A percentile compares a stretch with the other conserved stretches of the same genome.
Conservation (phyloP, 2,329 filamentous ascomycete species). For the Colletotrichum tropicale region DNA sequence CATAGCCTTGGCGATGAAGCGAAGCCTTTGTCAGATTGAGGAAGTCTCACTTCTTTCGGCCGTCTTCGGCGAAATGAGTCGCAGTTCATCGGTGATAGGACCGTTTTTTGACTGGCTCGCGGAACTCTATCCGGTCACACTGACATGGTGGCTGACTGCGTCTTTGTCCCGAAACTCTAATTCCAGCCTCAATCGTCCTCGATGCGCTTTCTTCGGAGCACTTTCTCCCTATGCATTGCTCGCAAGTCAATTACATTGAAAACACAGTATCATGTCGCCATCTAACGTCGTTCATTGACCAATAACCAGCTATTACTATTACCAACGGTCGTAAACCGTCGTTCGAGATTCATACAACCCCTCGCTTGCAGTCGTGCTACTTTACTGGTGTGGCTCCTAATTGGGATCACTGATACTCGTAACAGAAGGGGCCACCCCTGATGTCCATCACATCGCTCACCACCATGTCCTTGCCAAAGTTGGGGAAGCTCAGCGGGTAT, state of each 20-base stretch:
- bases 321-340: no score
- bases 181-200: background rate
- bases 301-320: no score
- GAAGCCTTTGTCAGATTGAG: background rate
- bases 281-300: no score
- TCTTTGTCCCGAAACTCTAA: background rate
- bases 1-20: background rate
- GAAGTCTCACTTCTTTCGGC: background rate
- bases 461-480: background rate
- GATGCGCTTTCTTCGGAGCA: no score
- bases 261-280: no score
- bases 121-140: background rate
- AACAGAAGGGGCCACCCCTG: slow-evolving; percentile 22
- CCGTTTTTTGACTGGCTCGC: background rate
- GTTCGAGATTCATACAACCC: no score
- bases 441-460: slow-evolving; percentile 32
- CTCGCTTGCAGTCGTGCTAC: no score
- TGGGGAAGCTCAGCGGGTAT: background rate
- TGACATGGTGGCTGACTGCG: background rate
- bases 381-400: background rate
- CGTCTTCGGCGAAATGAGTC: background rate
- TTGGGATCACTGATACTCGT: slow-evolving; percentile 21
- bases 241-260: no score
- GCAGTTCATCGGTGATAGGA: background rate
- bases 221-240: no score